phyloP scores from a whole-genome alignment of 2,329 filamentous ascomycete genomes.

The Cadophora luteo-olivacea region DNA sequence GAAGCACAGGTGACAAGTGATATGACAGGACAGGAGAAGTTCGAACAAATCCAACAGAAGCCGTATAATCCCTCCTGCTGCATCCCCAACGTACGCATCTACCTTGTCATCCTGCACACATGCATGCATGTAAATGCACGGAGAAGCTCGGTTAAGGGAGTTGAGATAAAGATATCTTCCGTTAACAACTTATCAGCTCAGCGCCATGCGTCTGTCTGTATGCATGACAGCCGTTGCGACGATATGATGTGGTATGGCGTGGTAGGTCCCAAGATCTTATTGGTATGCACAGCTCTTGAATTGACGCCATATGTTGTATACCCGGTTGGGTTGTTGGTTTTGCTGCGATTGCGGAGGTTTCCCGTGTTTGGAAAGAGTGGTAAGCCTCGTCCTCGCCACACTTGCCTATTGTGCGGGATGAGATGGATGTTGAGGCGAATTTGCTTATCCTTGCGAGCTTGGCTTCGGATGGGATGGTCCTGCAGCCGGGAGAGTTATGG shows the following conservation, averaged over 20 bases:
- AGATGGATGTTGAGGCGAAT: slow-evolving; percentile 5
- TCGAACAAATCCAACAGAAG: neutral
- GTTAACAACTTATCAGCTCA: neutral
- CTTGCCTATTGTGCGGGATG: neutral
- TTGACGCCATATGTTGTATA: neutral
- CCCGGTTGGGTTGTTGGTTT: neutral
- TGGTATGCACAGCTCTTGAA: neutral
- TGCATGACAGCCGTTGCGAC: neutral
- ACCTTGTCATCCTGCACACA: neutral
- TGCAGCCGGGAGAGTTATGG: neutral
- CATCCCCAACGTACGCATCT: slow-evolving; percentile 16
- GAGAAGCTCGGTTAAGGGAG: neutral
- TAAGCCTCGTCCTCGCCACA: neutral
- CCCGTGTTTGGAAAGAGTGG: neutral
- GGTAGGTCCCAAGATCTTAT: neutral
- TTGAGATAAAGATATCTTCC: neutral
- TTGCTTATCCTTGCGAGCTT: neutral
- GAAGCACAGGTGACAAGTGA: neutral
- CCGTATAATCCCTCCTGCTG: slow-evolving; percentile 8
- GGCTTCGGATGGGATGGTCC: neutral
- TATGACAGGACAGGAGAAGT: neutral
- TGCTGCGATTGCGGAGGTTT: slow-evolving; percentile 7
- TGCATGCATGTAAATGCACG: neutral
- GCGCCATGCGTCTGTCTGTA: neutral
- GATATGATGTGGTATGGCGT: neutral